Percentiles rank a stretch among this genome's conserved stretches.
These are phyloP conservation scores for Kwoniella dejecticola DNA, from an alignment of 768 basidiomycete species.

Conservation along the genomic window DNA sequence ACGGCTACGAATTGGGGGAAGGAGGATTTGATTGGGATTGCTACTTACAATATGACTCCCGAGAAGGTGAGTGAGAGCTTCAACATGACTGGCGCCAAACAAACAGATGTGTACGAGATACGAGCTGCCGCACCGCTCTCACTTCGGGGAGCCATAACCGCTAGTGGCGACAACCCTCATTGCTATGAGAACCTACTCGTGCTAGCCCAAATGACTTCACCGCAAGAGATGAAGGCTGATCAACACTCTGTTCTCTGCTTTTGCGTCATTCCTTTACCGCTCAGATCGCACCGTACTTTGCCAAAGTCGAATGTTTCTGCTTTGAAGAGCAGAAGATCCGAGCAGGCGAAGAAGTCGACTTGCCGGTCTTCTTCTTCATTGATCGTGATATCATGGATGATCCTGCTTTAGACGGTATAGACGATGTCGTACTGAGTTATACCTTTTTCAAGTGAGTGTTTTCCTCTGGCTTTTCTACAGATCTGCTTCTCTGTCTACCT, in stretches of 20 bases:
- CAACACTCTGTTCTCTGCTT: too few relatives aligned
- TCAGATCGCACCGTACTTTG: slow-evolving; percentile 96
- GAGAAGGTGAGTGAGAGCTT: slow-evolving; percentile 78
- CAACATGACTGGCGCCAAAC: too few relatives aligned
- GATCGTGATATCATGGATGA: slow-evolving; percentile 96
- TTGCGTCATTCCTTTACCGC: too few relatives aligned
- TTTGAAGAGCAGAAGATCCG: slow-evolving; percentile 97
- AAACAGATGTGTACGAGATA: too few relatives aligned
- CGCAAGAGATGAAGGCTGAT: neutral
- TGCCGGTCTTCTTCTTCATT: slow-evolving; percentile 98
- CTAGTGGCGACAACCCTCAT: too few relatives aligned
- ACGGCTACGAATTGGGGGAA: slow-evolving; percentile 81
- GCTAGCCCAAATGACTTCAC: too few relatives aligned
- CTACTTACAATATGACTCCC: slow-evolving; percentile 99
- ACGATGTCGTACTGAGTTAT: slow-evolving; percentile 91
- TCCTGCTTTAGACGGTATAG: slow-evolving; percentile 77
- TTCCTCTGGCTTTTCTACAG: slow-evolving; percentile 1
- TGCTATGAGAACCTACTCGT: too few relatives aligned
- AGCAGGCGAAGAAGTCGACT: slow-evolving; percentile 94
- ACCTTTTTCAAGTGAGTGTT: slow-evolving; percentile 87
- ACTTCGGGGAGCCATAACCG: too few relatives aligned
- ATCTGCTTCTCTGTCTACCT: neutral
- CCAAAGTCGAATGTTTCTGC: slow-evolving; percentile 99
- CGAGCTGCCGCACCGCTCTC: too few relatives aligned
- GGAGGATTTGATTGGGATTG: slow-evolving; percentile 93